Evolutionary conservation across 805 yeast genomes (phyloP), one percentile per base, ranked within the genome.

Genomic region (Cephaloascus albidus): DNA sequence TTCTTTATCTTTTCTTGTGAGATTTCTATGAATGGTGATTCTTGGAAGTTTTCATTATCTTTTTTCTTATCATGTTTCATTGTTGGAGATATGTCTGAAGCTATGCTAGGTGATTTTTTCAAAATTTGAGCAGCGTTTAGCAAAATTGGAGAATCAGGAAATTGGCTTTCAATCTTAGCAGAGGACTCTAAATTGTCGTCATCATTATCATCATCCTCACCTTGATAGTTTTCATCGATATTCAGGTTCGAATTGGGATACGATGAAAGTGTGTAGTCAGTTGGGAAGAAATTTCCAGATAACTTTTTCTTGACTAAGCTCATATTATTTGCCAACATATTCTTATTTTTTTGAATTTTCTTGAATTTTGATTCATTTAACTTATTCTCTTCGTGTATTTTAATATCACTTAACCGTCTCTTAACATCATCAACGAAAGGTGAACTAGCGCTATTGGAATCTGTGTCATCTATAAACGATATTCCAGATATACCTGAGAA

Each of bases 401-500:
- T 23, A 8, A 23, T 23, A 23, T 23, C 28, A 12, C 28, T 23
- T 8, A 23, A 12, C 28, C 28, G 6, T 23, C 28, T 23, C 28
- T 23, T 23, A 8, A 23, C 12, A 23, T 23, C 28, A 23, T 23
- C 12, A 12, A 23, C 28, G 12, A 23, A 23, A 6, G 28, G 28
- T 8, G 28, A 23, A 23, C 28, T 20, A 15, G 40, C 26, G 18
- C 33, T 33, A 17, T 33, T 33, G 3, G 47, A 35, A 8, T 38
- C 38, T 5, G 27, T 34, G 28, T 40, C 31, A 20, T 45, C 38
- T 33, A 45, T 38, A 30, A 49, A 48, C 20, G 58, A 47, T 10
- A 53, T 46, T 6, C 54, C 54, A 18, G 58, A 51, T 4, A 52
- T 41, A 20, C 58, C 62, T 38, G 69, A 60, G 44, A 65, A 65